Conservation (phyloP, 2,329 filamentous ascomycete genomes). For the Fusarium lyarnte region DNA sequence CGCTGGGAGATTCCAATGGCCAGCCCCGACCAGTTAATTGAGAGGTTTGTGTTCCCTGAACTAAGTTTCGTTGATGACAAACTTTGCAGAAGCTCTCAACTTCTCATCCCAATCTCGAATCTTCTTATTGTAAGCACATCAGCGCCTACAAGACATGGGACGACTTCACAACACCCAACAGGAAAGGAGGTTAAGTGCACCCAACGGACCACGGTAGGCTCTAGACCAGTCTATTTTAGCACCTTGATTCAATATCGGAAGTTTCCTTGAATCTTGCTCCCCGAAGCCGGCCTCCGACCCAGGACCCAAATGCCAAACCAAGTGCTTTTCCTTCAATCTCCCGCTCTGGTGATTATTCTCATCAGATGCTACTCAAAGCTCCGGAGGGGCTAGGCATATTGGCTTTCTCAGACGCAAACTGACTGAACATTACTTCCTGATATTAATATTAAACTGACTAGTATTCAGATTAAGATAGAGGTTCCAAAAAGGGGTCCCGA, state of each 20-base stretch:
- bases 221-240: too few relatives aligned
- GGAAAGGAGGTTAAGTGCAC: not conserved
- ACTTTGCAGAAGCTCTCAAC: not conserved
- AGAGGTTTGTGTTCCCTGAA: not conserved
- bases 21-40: not conserved
- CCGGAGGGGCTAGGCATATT: not conserved
- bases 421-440: not conserved
- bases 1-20: too few relatives aligned
- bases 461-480: not conserved
- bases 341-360: too few relatives aligned
- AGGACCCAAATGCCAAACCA: not conserved
- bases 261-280: too few relatives aligned
- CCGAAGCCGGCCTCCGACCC: too few relatives aligned
- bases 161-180: rapidly evolving
- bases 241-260: too few relatives aligned
- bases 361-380: too few relatives aligned
- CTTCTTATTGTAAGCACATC: not conserved
- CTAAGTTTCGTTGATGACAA: not conserved
- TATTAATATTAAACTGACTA: not conserved
- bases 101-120: rapidly evolving
- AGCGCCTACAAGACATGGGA: rapidly evolving
- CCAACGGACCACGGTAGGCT: too few relatives aligned
- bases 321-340: not conserved
- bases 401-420: too few relatives aligned
- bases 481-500: not conserved